Base-by-base conservation (phyloP, 2,329 filamentous ascomycete species). In the Aspergillus vadensis region DNA sequence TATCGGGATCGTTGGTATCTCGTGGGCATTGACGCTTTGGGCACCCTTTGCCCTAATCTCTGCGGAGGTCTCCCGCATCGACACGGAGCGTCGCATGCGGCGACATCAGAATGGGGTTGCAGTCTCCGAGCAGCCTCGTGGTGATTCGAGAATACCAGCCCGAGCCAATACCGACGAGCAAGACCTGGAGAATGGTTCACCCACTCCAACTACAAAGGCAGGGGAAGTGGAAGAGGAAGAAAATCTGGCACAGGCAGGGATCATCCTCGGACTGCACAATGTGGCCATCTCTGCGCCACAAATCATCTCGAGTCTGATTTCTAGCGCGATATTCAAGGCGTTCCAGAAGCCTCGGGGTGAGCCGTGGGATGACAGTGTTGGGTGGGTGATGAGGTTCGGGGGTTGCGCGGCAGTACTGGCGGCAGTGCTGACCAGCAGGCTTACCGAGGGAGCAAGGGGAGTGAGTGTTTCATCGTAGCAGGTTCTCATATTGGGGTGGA, bases 41-140 rank as follows among this genome's bases (percentile, higher is more conserved):
- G 94, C 93, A 0, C 94, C 94, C 0, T 98, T 94, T 80, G 93
- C 94, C 41, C 90, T 98, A 68, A 97, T 98, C 73, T 92, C 91
- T 49, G 91, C 91, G 5, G 94, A 98, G 75, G 93, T 98, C 63
- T 91, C 90, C 62, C 90, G 88, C 62, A 88, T 92, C 5, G 91
- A 97, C 72, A 87, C 89, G 25, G 84, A 88, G 51, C 81, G 83
- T 55, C 82, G 86, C 21, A 79, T 82, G 12, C 75, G 79, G 25
- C 77, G 81, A 21, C 77, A 76, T 21, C 64, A 65, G n/a, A 47
- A 63, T 30, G 65, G 64, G 30, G 69, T 81, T 14, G 77, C 78
- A 4, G 38, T 27, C 6, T 43, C 62, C 12, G 58, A 59, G 25
- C 65, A 57, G 32, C 49, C 51, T 23, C 41, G 55, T n/a, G 17